These are phyloP conservation scores for Torulaspora quercuum DNA, from an alignment of 805 yeast genomes.

Conservation along the genomic window DNA sequence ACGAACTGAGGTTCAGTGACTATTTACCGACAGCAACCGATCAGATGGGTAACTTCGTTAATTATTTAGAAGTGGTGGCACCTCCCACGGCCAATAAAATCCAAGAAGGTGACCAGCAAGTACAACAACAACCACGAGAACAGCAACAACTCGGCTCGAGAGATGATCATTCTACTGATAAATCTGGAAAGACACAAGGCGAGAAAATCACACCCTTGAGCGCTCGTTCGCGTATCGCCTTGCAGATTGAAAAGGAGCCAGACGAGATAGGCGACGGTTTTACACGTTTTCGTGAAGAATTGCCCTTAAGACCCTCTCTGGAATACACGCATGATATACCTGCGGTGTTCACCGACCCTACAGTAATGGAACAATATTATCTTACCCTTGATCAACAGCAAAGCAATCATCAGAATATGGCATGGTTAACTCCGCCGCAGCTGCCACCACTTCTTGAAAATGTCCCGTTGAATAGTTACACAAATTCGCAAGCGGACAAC, in stretches of 20 bases:
- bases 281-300: conserved; percentile 68
- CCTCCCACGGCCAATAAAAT: conserved; percentile 38
- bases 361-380: conserved; percentile 83
- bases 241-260: conserved; percentile 38
- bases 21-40: conserved; percentile 95
- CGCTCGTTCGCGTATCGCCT: conserved; percentile 51
- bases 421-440: conserved; percentile 84
- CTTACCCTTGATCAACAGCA: conserved; percentile 70
- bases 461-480: conserved; percentile 79
- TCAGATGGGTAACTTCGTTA: conserved; percentile 92
- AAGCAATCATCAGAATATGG: conserved; percentile 54
- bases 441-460: conserved; percentile 95
- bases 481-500: conserved; percentile 31
- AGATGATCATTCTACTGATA: background rate
- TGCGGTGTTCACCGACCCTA: conserved; percentile 78
- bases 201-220: conserved; percentile 15
- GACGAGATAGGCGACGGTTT: conserved; percentile 82
- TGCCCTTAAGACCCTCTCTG: conserved; percentile 28
- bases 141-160: conserved; percentile 1
- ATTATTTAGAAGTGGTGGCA: conserved; percentile 70
- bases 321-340: conserved; percentile 68
- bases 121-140: conserved; percentile 20
- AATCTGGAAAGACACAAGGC: too few species aligned
- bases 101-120: conserved; percentile 29
- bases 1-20: conserved; percentile 85